phyloP scores from a whole-genome alignment of 768 basidiomycete genomes.

The Pisolithus orientalis region DNA sequence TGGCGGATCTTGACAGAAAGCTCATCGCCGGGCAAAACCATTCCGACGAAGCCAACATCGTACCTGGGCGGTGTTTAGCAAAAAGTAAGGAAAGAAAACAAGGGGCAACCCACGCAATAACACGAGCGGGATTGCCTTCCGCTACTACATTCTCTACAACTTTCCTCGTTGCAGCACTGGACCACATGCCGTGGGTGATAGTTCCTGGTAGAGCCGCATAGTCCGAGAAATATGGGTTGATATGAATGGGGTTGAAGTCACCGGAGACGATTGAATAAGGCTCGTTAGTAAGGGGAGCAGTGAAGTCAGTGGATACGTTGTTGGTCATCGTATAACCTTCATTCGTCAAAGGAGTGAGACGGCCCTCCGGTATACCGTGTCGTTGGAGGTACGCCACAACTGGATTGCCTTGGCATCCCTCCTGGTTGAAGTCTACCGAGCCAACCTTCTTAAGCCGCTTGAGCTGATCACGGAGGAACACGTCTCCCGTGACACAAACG shows the following conservation, averaged over 20 bases:
- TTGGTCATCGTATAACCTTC: constrained; percentile 83
- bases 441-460: constrained; percentile 88
- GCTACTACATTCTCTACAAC: constrained; percentile 93
- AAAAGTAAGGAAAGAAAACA: not conserved
- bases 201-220: constrained; percentile 91
- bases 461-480: constrained; percentile 83
- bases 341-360: constrained; percentile 69
- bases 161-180: constrained; percentile 88
- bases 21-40: constrained; percentile 90
- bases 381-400: constrained; percentile 91
- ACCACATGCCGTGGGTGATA: constrained; percentile 97
- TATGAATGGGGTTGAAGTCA: constrained; percentile 98
- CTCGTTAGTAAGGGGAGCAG: constrained; percentile 86
- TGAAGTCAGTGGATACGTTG: constrained; percentile 59
- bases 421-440: constrained; percentile 78
- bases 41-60: constrained; percentile 92
- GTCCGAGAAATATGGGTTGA: constrained; percentile 97
- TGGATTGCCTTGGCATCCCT: constrained; percentile 88
- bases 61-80: constrained; percentile 45
- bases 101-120: constrained; percentile 59
- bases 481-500: constrained; percentile 76
- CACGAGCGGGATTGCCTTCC: constrained; percentile 86
- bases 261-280: constrained; percentile 95
- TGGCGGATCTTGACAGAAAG: constrained; percentile 85
- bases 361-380: constrained; percentile 75